These are phyloP conservation scores for Limnanthes douglasii DNA, from an alignment of 345 rosid genomes.

Conservation along the genomic window DNA sequence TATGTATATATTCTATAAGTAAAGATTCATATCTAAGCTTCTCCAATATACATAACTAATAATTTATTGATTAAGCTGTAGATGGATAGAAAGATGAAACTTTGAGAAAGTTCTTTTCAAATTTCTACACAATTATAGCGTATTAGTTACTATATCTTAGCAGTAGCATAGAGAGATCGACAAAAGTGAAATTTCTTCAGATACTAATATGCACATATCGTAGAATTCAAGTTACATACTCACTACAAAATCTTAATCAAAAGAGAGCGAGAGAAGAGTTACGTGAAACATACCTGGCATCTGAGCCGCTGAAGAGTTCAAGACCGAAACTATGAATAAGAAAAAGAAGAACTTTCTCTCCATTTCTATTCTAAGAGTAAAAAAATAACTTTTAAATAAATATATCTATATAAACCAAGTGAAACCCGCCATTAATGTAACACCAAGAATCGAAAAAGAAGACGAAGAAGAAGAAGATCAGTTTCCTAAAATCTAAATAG, in stretches of 20 bases:
- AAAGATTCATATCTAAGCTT: not conserved
- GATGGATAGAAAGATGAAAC: too few species aligned
- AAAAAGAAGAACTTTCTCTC: conserved; percentile 22
- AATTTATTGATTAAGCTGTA: too few species aligned
- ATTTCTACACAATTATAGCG: conserved; percentile 2
- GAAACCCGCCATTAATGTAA: conserved; percentile 5
- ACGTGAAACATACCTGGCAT: conserved; percentile 30
- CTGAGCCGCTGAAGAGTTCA: conserved; percentile 37
- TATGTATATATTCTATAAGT: not conserved
- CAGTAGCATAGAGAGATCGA: too few species aligned
- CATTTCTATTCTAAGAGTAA: conserved; percentile 18
- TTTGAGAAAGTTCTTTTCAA: too few species aligned
- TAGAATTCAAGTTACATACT: not conserved
- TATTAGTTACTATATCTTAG: not conserved
- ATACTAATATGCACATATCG: conserved; percentile 2
- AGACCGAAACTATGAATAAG: conserved; percentile 14
- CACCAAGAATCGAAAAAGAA: conserved; percentile 1
- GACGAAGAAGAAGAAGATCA: conserved; percentile 1
- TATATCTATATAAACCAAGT: too few species aligned
- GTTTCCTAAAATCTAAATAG: conserved; percentile 7
- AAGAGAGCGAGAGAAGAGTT: conserved; percentile 1
- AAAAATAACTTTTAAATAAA: not conserved
- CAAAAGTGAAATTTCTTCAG: not conserved
- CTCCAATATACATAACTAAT: not conserved
- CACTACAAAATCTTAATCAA: not conserved